phyloP scores from a whole-genome alignment of 305 asterid species.

The Plantago lanceolata region DNA sequence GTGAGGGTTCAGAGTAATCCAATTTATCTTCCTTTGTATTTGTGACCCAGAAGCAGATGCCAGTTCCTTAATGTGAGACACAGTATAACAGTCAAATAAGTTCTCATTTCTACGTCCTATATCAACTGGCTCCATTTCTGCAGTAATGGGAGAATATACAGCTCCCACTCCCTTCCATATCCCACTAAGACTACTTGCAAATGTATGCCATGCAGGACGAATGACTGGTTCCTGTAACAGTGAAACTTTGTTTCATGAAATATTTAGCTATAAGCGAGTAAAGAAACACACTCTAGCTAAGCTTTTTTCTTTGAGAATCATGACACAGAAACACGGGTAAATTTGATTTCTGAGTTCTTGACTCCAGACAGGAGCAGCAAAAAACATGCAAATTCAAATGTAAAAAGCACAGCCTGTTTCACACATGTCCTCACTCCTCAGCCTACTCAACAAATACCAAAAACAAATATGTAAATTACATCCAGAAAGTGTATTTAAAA shows the following conservation, averaged over 20 bases:
- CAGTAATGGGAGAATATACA: slow-evolving; percentile 83
- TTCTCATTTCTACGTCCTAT: slow-evolving; percentile 63
- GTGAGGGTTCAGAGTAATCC: slow-evolving; percentile 78
- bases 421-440: no score
- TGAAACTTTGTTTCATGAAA: slow-evolving; percentile 8
- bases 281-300: not conserved
- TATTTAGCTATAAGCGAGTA: no score
- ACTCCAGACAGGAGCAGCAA: no score
- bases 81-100: slow-evolving; percentile 82
- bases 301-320: no score
- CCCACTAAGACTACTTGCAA: slow-evolving; percentile 88
- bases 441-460: not conserved
- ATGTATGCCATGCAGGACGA: slow-evolving; percentile 84
- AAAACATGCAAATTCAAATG: slow-evolving; percentile 4
- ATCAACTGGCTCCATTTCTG: slow-evolving; percentile 93
- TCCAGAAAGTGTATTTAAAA: no score
- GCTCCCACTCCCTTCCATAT: slow-evolving; percentile 99
- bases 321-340: no score
- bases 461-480: not conserved
- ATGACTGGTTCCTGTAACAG: slow-evolving; percentile 89
- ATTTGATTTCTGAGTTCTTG: no score
- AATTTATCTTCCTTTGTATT: slow-evolving; percentile 64
- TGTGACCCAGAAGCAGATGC: slow-evolving; percentile 49
- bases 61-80: slow-evolving; percentile 52
- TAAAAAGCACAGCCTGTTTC: no score